Percentiles rank a stretch among this genome's conserved stretches.
Evolutionary conservation across 305 asterid species (phyloP).

Genomic region (Rubia tinctorum): DNA sequence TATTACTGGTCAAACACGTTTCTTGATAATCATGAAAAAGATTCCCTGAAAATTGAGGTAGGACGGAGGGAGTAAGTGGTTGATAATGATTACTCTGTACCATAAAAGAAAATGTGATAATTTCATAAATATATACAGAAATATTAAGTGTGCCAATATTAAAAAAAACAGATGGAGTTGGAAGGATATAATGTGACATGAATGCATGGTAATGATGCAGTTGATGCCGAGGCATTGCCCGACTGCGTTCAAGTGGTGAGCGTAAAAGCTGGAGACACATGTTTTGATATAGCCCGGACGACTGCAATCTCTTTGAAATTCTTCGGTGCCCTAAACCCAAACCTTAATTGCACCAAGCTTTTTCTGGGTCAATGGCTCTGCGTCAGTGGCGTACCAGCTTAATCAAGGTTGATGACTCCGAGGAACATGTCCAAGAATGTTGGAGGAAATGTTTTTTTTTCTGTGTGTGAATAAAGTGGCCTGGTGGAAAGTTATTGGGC

Average conservation of each 20-base stretch:
- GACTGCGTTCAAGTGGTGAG: slow-evolving; percentile 24
- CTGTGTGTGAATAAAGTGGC: background rate
- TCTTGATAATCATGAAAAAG: too few relatives aligned
- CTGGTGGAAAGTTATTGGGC: background rate
- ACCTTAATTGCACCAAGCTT: slow-evolving; percentile 29
- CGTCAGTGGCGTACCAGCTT: slow-evolving; percentile 15
- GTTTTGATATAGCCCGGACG: slow-evolving; percentile 12
- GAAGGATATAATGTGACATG: background rate
- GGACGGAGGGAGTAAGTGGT: too few relatives aligned
- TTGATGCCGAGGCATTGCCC: background rate
- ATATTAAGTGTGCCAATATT: too few relatives aligned
- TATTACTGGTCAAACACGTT: too few relatives aligned
- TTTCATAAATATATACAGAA: too few relatives aligned
- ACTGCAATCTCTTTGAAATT: slow-evolving; percentile 10
- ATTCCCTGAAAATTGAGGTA: too few relatives aligned
- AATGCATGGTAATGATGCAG: background rate
- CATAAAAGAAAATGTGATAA: too few relatives aligned
- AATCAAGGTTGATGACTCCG: background rate
- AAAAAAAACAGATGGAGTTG: too few relatives aligned
- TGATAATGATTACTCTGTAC: too few relatives aligned
- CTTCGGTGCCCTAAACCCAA: slow-evolving; percentile 30
- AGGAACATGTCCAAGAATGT: too few relatives aligned
- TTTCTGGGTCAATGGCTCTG: slow-evolving; percentile 43
- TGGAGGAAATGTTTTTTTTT: too few relatives aligned
- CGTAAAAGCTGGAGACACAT: slow-evolving; percentile 33